phyloP scores from a whole-genome alignment of 192 early-diverging fungal genomes.

The Entophlyctis luteolus region DNA sequence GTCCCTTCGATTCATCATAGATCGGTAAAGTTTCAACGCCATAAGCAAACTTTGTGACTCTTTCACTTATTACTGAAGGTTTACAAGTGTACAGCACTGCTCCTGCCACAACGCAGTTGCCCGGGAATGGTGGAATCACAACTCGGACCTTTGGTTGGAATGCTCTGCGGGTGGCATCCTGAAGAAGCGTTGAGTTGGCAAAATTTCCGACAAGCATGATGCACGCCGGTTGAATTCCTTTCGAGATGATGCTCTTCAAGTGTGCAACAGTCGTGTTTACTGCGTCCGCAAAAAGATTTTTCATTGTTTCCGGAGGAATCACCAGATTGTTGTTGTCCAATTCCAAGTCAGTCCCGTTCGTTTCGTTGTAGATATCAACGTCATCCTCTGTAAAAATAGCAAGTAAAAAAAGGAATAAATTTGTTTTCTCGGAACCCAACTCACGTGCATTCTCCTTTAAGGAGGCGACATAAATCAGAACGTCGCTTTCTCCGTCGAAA shows the following conservation, averaged over 20 bases:
- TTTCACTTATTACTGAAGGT: background rate
- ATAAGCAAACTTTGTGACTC: background rate
- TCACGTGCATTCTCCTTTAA: too few relatives aligned
- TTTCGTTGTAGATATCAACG: background rate
- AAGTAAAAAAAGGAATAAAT: background rate
- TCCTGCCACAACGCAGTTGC: background rate
- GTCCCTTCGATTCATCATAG: too few relatives aligned
- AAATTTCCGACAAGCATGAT: slow-evolving; percentile 1
- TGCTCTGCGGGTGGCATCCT: background rate
- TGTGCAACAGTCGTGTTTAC: background rate
- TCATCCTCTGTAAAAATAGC: background rate
- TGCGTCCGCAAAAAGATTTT: background rate
- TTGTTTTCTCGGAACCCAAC: too few relatives aligned
- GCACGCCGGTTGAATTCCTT: background rate
- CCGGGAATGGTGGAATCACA: background rate
- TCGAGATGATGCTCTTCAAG: background rate
- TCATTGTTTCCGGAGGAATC: background rate
- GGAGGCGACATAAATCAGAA: background rate
- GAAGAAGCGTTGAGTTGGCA: background rate
- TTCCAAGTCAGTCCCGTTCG: background rate
- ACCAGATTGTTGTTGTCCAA: background rate
- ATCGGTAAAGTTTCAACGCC: background rate
- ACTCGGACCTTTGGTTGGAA: background rate
- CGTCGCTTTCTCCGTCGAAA: slow-evolving; percentile 1
- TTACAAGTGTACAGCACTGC: background rate